phyloP scores from a whole-genome alignment of 2,329 filamentous ascomycete species.

The Diaporthe citriasiana region DNA sequence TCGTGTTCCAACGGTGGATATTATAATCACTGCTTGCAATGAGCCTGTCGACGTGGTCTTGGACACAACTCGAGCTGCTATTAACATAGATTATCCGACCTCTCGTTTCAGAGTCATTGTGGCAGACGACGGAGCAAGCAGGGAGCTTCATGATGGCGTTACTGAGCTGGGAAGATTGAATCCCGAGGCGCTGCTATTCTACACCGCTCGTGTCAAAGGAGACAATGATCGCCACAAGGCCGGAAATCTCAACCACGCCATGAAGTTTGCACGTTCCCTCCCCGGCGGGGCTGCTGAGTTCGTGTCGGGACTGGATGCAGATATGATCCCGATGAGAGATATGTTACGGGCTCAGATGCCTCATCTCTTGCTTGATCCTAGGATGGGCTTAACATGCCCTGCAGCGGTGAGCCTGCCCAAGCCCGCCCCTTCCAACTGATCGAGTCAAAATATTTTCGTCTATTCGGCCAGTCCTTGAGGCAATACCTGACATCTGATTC shows the following conservation, averaged over 20 bases:
- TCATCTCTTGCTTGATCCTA: conserved; percentile 69
- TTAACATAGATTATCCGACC: conserved; percentile 66
- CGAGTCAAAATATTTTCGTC: background rate
- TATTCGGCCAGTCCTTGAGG: background rate
- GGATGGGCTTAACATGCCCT: conserved; percentile 71
- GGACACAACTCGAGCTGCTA: conserved; percentile 69
- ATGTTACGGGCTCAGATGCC: conserved; percentile 73
- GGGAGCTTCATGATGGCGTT: conserved; percentile 54
- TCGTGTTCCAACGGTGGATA: conserved; percentile 67
- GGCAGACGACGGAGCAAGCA: conserved; percentile 66
- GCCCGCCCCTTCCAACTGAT: accelerated
- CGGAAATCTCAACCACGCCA: conserved; percentile 73
- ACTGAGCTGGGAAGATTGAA: conserved; percentile 48
- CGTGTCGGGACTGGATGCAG: conserved; percentile 75
- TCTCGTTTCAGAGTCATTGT: conserved; percentile 68
- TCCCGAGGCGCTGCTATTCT: conserved; percentile 55
- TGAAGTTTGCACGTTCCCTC: conserved; percentile 64
- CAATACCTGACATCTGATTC: conserved; percentile 5
- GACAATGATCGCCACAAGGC: conserved; percentile 61
- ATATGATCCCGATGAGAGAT: conserved; percentile 75
- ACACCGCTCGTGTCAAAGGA: conserved; percentile 1
- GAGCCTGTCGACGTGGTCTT: conserved; percentile 69
- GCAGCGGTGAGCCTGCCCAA: conserved; percentile 57
- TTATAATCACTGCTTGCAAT: conserved; percentile 70
- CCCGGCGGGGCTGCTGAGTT: conserved; percentile 69